These are phyloP conservation scores for Penicillium diatomitis DNA, from an alignment of 495 filamentous ascomycete genomes.

Conservation along the genomic window DNA sequence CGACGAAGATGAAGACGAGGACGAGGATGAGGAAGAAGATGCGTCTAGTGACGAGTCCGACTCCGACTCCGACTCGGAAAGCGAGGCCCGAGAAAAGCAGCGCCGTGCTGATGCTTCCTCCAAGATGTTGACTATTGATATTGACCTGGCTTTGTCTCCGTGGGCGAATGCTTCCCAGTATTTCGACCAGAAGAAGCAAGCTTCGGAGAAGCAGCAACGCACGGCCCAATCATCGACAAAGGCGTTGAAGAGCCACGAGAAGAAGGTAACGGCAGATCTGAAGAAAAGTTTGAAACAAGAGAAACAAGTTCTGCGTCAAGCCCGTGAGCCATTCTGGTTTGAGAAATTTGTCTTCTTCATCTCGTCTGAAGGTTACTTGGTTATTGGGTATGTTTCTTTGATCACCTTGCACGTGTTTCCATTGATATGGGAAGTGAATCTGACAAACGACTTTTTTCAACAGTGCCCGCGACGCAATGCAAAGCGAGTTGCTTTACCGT, in stretches of 20 bases:
- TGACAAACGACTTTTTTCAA: constrained; percentile 1
- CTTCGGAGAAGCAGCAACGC: constrained; percentile 77
- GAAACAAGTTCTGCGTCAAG: constrained; percentile 76
- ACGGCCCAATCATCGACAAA: constrained; percentile 73
- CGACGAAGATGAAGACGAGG: constrained; percentile 37
- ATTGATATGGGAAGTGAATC: no score
- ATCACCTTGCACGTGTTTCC: background rate
- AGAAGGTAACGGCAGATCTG: constrained; percentile 77
- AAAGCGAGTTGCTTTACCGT: constrained; percentile 84
- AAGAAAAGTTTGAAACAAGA: constrained; percentile 85
- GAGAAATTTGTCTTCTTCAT: constrained; percentile 95
- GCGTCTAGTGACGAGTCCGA: constrained; percentile 53
- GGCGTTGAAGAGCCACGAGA: constrained; percentile 80
- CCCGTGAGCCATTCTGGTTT: constrained; percentile 82
- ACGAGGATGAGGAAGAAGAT: constrained; percentile 37
- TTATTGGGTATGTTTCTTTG: constrained; percentile 46
- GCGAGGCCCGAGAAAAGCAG: constrained; percentile 32
- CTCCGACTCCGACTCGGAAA: constrained; percentile 50
- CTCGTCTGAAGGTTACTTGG: constrained; percentile 90
- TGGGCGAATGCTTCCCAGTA: constrained; percentile 89
- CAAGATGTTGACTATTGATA: constrained; percentile 56
- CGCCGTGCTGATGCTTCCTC: constrained; percentile 21
- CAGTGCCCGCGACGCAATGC: constrained; percentile 74
- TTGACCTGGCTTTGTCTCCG: constrained; percentile 70
- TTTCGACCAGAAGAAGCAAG: constrained; percentile 77